Conservation (phyloP, 108 stramenopile genomes). For the Cyclotella distinguenda region DNA sequence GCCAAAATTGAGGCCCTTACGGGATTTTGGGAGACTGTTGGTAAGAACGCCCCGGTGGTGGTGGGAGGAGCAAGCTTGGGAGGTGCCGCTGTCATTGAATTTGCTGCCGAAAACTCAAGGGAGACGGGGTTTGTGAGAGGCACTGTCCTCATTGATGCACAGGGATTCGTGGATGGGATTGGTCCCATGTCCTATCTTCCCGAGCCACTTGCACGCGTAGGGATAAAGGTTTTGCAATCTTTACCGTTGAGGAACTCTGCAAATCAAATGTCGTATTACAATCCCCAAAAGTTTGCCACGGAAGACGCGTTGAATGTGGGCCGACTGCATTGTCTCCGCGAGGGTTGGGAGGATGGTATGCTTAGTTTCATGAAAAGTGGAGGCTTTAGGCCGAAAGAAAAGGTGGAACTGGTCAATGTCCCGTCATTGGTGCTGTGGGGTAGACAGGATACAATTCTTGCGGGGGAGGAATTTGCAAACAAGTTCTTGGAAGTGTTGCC, state of each 20-base stretch:
- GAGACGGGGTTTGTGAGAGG: conserved; percentile 55
- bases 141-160: conserved; percentile 72
- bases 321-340: conserved; percentile 75
- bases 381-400: conserved; percentile 80
- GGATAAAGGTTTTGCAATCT: conserved; percentile 77
- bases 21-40: conserved; percentile 63
- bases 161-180: conserved; percentile 90
- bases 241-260: conserved; percentile 71
- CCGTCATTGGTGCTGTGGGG: conserved; percentile 91
- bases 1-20: conserved; percentile 85
- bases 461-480: conserved; percentile 74
- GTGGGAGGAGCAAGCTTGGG: conserved; percentile 79
- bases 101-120: conserved; percentile 45
- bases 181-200: conserved; percentile 81
- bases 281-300: conserved; percentile 70
- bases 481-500: conserved; percentile 82
- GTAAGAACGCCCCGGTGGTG: conserved; percentile 40
- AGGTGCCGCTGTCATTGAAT: conserved; percentile 80
- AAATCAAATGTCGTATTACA: conserved; percentile 85
- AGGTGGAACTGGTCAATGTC: conserved; percentile 62
- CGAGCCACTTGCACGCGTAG: conserved; percentile 65
- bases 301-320: conserved; percentile 89
- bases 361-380: conserved; percentile 83
- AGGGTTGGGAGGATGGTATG: conserved; percentile 86
- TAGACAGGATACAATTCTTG: conserved; percentile 88